Evolutionary conservation across 169 alveolate species (phyloP), one percentile per base, ranked within the genome.

Genomic region (Eimeria brunetti): DNA sequence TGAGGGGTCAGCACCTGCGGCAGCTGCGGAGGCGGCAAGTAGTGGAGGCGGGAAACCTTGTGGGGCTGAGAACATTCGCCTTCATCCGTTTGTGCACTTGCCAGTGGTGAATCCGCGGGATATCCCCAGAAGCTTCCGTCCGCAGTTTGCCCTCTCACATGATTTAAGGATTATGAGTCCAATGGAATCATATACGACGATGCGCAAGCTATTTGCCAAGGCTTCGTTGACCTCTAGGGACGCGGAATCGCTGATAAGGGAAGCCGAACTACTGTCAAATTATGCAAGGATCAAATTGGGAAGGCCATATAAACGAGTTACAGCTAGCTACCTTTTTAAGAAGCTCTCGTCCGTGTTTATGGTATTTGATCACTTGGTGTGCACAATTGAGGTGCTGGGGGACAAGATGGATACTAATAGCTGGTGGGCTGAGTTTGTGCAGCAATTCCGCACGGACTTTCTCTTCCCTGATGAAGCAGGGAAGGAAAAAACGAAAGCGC

Each of bases 311-410:
- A 33, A 9, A 14, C 2, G 0, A 36, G 9, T 1, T 18, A 38
- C 81, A 71, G 53, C 81, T 6, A 2, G 20, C 51, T 33, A 71
- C 49, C 53, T 71, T 14, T 38, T 38, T 71, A 14, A 4, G 81
- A 33, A n/a, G 53, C 27, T 71, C 7, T 11, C 81, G 49, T n/a
- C 81, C 14, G 33, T 30, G 22, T 14, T 71, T 11, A 8, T 71
- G 81, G 81, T 24, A 33, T 38, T 71, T 71, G 81, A 71, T 27
- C 27, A 71, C 81, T 53, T 71, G 46, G 81, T 71, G 12, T 71
- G 81, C 81, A 33, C 27, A 38, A 71, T 71, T 38, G 51, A 71
- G 81, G 44, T 71, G 53, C 51, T 71, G 20, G 81, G 81, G 81
- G 81, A 71, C 81, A 71, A 71, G 49, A 71, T 71, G 81, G 18